A percentile compares a stretch with the other conserved stretches of the same genome.
These are phyloP conservation scores for Botrytis paeoniae DNA, from an alignment of 2,329 filamentous ascomycete species.

Conservation along the genomic window DNA sequence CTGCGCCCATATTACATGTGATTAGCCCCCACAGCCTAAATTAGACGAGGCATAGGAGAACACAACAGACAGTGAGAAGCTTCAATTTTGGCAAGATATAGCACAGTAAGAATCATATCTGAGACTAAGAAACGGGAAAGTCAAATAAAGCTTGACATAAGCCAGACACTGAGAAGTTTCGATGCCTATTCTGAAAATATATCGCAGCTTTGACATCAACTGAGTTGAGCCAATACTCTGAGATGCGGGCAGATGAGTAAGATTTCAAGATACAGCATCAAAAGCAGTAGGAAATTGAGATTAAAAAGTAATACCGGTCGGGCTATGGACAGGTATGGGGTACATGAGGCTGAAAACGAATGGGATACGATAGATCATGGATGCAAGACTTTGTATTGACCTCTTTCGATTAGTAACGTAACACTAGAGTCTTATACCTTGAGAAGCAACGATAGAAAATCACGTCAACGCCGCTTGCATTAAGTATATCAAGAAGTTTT, in stretches of 20 bases:
- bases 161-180: no score
- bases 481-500: no score
- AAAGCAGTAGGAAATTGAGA: neutral
- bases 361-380: neutral
- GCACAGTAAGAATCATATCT: neutral
- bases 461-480: neutral
- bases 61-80: neutral
- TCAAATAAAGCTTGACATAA: neutral
- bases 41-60: neutral
- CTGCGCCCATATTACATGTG: no score
- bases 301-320: neutral
- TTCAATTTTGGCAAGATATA: neutral
- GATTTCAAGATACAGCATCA: neutral
- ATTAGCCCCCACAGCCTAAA: neutral
- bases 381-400: neutral
- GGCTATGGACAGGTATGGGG: neutral
- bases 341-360: neutral
- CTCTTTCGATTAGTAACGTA: neutral
- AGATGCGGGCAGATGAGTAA: neutral
- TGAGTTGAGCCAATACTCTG: no score
- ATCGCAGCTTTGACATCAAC: neutral
- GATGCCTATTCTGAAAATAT: no score
- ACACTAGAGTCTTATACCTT: neutral
- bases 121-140: fast-evolving
- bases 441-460: neutral